phyloP scores from a whole-genome alignment of 2,329 filamentous ascomycete genomes.

The Sporothrix euskadiensis region DNA sequence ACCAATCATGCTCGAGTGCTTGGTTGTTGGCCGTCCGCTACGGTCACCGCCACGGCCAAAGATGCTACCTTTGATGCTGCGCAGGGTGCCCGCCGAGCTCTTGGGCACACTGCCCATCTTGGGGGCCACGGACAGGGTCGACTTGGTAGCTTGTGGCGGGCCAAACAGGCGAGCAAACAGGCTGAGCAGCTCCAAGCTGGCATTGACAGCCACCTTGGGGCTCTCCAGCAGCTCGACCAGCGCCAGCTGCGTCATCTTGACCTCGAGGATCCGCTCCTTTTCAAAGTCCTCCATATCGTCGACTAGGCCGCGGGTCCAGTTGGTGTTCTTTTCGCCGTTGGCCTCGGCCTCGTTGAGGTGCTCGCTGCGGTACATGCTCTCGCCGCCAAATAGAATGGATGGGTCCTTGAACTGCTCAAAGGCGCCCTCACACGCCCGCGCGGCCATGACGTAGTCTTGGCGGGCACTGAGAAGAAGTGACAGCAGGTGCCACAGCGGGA shows the following conservation, averaged over 20 bases:
- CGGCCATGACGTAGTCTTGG: slow-evolving; percentile 79
- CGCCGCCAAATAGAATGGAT: slow-evolving; percentile 66
- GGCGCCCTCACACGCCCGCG: slow-evolving; percentile 81
- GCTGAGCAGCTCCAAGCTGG: slow-evolving; percentile 78
- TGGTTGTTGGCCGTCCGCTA: slow-evolving; percentile 47
- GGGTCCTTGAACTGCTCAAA: slow-evolving; percentile 85
- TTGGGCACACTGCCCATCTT: slow-evolving; percentile 60
- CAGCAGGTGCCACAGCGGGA: slow-evolving; percentile 90
- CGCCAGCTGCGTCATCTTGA: slow-evolving; percentile 91
- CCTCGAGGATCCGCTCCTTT: slow-evolving; percentile 83
- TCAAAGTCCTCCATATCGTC: slow-evolving; percentile 82
- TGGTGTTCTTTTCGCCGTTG: slow-evolving; percentile 38
- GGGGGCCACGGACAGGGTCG: slow-evolving; percentile 38
- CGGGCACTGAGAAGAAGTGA: slow-evolving; percentile 81
- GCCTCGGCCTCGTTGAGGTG: slow-evolving; percentile 61
- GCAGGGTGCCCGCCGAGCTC: slow-evolving; percentile 69
- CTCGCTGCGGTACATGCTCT: slow-evolving; percentile 63
- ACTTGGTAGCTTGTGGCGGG: slow-evolving; percentile 50
- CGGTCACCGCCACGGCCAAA: slow-evolving; percentile 62
- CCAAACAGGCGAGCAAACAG: slow-evolving; percentile 82
- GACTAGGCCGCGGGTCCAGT: slow-evolving; percentile 55
- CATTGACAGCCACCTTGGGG: slow-evolving; percentile 81
- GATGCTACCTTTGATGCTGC: slow-evolving; percentile 72
- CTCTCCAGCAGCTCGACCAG: slow-evolving; percentile 83
- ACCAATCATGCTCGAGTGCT: slow-evolving; percentile 41